phyloP scores from a whole-genome alignment of 805 yeast genomes.

The Metschnikowia dekortorum region DNA sequence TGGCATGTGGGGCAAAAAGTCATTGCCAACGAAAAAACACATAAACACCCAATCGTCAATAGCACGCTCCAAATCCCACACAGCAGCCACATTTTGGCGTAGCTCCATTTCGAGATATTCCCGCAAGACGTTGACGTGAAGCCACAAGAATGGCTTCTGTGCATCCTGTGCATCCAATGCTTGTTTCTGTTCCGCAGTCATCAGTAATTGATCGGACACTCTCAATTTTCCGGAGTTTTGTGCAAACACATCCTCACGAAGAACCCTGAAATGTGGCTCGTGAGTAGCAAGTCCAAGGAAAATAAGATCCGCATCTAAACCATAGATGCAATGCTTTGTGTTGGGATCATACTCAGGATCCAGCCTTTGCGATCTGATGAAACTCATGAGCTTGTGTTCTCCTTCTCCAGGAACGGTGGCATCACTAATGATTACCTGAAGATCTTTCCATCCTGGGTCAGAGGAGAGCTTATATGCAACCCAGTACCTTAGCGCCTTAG shows the following conservation, averaged over 20 bases:
- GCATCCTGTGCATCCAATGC: constrained; percentile 39
- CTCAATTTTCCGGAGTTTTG: constrained; percentile 50
- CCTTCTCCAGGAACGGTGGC: constrained; percentile 99
- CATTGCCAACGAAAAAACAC: constrained; percentile 98
- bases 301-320: constrained; percentile 95
- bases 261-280: constrained; percentile 91
- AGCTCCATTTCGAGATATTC: constrained; percentile 86
- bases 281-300: constrained; percentile 95
- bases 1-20: constrained; percentile 95
- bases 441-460: constrained; percentile 90
- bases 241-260: constrained; percentile 96
- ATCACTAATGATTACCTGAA: constrained; percentile 89
- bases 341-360: constrained; percentile 88
- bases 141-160: constrained; percentile 88
- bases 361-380: constrained; percentile 82
- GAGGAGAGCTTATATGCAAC: constrained; percentile 79
- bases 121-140: constrained; percentile 80
- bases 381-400: constrained; percentile 97
- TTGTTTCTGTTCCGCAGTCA: constrained; percentile 57
- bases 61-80: constrained; percentile 88
- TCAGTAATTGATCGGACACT: constrained; percentile 46
- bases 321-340: constrained; percentile 94
- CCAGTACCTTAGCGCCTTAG: constrained; percentile 83
- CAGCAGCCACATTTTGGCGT: constrained; percentile 64
- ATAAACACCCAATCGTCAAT: constrained; percentile 98